These are phyloP conservation scores for Pseudohalonectria lignicola DNA, from an alignment of 2,329 filamentous ascomycete genomes.

Conservation along the genomic window DNA sequence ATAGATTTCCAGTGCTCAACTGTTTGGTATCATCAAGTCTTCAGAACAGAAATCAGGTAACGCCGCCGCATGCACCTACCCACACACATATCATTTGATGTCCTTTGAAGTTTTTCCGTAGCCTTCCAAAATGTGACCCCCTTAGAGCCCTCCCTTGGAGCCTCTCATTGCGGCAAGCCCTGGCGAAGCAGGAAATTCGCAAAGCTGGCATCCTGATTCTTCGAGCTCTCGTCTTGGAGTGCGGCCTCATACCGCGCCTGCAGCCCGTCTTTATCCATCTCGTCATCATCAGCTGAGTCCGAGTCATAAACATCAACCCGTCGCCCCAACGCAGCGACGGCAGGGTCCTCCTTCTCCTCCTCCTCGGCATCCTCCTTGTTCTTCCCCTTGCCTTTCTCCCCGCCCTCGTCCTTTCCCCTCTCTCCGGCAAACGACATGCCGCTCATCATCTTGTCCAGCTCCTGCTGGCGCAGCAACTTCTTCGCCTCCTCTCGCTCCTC, in stretches of 20 bases:
- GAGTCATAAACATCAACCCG: conserved; percentile 23
- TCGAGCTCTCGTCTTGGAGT: conserved; percentile 46
- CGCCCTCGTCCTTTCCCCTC: conserved; percentile 11
- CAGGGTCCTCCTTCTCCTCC: conserved; percentile 22
- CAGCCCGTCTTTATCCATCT: conserved; percentile 52
- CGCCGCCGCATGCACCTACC: no score
- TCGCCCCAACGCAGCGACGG: neutral
- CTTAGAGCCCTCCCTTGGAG: no score
- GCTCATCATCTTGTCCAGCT: conserved; percentile 88
- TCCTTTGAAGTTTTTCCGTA: no score
- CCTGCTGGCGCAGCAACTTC: conserved; percentile 59
- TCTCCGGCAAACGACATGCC: conserved; percentile 56
- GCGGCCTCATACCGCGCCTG: conserved; percentile 69
- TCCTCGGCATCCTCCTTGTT: no score
- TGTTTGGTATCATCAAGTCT: no score
- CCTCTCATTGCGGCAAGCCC: conserved; percentile 5
- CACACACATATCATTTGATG: no score
- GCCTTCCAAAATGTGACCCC: no score
- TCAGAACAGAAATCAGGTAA: no score
- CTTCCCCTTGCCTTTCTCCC: conserved; percentile 27
- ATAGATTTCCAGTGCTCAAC: no score
- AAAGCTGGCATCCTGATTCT: conserved; percentile 47
- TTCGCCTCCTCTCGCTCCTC: conserved; percentile 68
- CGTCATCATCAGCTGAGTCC: conserved; percentile 33
- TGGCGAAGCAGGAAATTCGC: conserved; percentile 47